phyloP scores from a whole-genome alignment of 2,329 filamentous ascomycete species.

The Pseudopithomyces chartarum region DNA sequence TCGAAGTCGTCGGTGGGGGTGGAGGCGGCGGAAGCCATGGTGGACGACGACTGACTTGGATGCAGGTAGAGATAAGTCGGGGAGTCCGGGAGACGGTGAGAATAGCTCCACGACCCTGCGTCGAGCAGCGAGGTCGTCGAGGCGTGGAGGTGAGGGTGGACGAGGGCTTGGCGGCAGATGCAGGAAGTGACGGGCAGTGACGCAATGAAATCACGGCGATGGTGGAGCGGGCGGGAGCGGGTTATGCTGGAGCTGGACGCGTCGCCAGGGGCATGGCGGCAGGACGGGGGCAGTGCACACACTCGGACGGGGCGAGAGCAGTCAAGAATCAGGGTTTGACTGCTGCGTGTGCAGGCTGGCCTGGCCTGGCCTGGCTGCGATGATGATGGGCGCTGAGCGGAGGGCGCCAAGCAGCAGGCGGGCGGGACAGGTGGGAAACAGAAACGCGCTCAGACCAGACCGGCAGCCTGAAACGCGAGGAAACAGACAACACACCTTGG shows the following conservation, averaged over 20 bases:
- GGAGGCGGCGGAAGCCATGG: slow-evolving; percentile 37
- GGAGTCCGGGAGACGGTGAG: slow-evolving; percentile 11
- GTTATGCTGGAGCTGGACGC: slow-evolving; percentile 9
- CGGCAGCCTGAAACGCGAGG: no score
- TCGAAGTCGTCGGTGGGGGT: slow-evolving; percentile 40
- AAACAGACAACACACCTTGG: no score
- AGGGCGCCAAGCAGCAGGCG: background rate
- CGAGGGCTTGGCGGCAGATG: background rate
- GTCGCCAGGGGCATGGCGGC: slow-evolving; percentile 1
- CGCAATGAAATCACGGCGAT: slow-evolving; percentile 11
- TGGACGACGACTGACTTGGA: slow-evolving; percentile 5
- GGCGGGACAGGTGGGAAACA: background rate
- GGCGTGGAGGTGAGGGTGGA: slow-evolving; percentile 1
- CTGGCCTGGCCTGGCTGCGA: background rate
- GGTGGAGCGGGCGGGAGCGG: background rate
- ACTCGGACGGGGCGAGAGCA: background rate
- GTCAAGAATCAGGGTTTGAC: background rate
- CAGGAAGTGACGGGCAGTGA: slow-evolving; percentile 8
- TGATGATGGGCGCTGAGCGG: background rate
- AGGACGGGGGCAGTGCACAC: background rate
- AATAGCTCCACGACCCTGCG: background rate
- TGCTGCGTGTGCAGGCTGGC: background rate
- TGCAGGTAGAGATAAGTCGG: slow-evolving; percentile 8
- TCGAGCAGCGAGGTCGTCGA: background rate
- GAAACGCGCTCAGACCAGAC: background rate